A percentile compares a stretch with the other conserved stretches of the same genome.
Conservation (phyloP, 192 early-diverging fungal species). For the Haplosporangium gracile region DNA sequence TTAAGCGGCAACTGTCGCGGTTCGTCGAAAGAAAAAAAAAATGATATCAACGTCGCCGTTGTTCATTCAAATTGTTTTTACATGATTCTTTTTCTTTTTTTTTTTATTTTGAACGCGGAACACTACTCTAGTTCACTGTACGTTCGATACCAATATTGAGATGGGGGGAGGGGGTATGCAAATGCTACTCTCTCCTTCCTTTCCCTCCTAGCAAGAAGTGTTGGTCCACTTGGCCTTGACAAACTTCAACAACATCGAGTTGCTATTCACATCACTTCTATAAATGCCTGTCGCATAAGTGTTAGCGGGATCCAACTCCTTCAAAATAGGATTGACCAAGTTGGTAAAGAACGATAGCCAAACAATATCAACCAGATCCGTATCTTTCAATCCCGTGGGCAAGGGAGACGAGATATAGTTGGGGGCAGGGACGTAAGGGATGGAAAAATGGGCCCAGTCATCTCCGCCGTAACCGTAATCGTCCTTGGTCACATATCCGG, state of each 20-base stretch:
- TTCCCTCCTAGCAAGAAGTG: conserved; percentile 23
- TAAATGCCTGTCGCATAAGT: conserved; percentile 30
- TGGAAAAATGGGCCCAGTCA: conserved; percentile 60
- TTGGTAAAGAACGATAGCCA: conserved; percentile 60
- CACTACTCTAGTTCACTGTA: neutral
- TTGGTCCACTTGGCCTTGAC: conserved; percentile 53
- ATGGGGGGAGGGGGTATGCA: neutral
- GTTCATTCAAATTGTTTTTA: no score
- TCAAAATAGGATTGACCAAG: conserved; percentile 42
- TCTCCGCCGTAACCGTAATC: conserved; percentile 65
- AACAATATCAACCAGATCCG: conserved; percentile 55
- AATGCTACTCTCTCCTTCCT: neutral
- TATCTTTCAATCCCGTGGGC: conserved; percentile 44
- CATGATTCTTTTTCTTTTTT: neutral
- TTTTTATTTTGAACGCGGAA: neutral
- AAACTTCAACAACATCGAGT: conserved; percentile 51
- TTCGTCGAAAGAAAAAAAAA: neutral
- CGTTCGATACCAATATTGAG: neutral
- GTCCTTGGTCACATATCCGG: conserved; percentile 65
- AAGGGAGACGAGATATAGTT: conserved; percentile 59
- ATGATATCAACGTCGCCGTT: no score
- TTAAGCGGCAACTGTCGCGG: neutral
- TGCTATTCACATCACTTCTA: conserved; percentile 28
- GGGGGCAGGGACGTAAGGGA: conserved; percentile 53
- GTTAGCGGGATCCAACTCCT: conserved; percentile 45